phyloP scores from a whole-genome alignment of 208 protist species.

The Trypanosoma theileri region DNA sequence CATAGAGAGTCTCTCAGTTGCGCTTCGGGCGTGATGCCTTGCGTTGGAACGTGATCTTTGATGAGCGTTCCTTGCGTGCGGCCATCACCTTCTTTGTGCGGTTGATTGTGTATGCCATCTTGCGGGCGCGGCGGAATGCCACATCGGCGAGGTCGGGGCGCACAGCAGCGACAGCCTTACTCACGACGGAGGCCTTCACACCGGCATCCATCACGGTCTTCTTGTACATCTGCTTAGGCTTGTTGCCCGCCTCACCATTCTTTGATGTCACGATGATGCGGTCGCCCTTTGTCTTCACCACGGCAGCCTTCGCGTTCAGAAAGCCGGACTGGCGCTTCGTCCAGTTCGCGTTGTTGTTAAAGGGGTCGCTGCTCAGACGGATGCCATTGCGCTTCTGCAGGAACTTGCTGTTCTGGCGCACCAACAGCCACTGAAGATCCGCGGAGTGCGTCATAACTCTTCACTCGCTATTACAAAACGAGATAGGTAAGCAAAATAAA shows the following conservation, averaged over 20 bases:
- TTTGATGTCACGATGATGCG: conserved; percentile 72
- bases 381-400: conserved; percentile 82
- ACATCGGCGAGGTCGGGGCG: conserved; percentile 81
- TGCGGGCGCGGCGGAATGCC: conserved; percentile 78
- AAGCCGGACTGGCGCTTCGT: conserved; percentile 86
- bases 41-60: conserved; percentile 71
- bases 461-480: background rate
- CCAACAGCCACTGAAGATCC: conserved; percentile 85
- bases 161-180: conserved; percentile 64
- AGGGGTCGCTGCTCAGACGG: conserved; percentile 81
- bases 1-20: conserved; percentile 30
- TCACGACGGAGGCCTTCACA: conserved; percentile 75
- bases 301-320: conserved; percentile 65
- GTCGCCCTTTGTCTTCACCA: conserved; percentile 74
- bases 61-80: conserved; percentile 79
- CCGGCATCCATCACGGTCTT: conserved; percentile 63
- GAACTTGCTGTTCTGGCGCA: conserved; percentile 84
- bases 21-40: conserved; percentile 74
- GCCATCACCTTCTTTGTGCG: conserved; percentile 66
- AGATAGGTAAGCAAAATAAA: background rate
- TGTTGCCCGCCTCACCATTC: conserved; percentile 68
- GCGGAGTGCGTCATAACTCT: conserved; percentile 76
- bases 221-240: conserved; percentile 77
- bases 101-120: conserved; percentile 57
- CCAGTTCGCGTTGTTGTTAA: conserved; percentile 90